Conservation (phyloP, 176 grass and related monocot genomes). For the Eleusine coracana region DNA sequence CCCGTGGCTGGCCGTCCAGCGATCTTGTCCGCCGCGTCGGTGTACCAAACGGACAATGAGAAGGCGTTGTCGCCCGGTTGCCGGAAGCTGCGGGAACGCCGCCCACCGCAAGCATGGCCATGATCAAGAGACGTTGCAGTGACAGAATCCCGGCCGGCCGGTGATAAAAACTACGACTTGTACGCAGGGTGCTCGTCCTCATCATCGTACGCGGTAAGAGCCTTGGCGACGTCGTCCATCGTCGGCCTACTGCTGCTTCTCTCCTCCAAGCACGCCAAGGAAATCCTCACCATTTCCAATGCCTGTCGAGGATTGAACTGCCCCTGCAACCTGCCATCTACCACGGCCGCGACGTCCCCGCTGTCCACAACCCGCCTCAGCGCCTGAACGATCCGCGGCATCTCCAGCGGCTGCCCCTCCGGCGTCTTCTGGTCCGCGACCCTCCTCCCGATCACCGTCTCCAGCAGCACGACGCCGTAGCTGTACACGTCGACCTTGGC, state of each 20-base stretch:
- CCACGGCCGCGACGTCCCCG: slow-evolving; percentile 15
- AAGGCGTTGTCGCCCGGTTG: too few species aligned
- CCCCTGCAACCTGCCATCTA: slow-evolving; percentile 33
- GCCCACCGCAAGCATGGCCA: too few species aligned
- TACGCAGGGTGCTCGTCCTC: slow-evolving; percentile 41
- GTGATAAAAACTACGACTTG: background rate
- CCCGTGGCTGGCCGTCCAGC: too few species aligned
- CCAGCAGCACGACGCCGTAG: slow-evolving; percentile 50
- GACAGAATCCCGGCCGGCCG: background rate
- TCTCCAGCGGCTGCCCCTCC: background rate
- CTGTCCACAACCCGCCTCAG: background rate
- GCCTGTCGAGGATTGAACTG: slow-evolving; percentile 38
- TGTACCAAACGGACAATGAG: too few species aligned
- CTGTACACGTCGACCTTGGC: slow-evolving; percentile 58
- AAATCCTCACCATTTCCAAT: slow-evolving; percentile 35
- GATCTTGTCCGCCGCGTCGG: too few species aligned
- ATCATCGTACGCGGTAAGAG: slow-evolving; percentile 21
- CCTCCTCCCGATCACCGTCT: slow-evolving; percentile 47
- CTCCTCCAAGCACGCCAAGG: slow-evolving; percentile 42
- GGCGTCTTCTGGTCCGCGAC: background rate
- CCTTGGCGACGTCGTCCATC: slow-evolving; percentile 21
- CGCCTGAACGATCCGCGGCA: background rate
- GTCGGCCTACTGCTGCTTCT: slow-evolving; percentile 35
- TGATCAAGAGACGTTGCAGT: too few species aligned
- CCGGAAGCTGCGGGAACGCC: too few species aligned